Conservation (phyloP, 2,329 filamentous ascomycete genomes). For the Pestalotiopsis fici region DNA sequence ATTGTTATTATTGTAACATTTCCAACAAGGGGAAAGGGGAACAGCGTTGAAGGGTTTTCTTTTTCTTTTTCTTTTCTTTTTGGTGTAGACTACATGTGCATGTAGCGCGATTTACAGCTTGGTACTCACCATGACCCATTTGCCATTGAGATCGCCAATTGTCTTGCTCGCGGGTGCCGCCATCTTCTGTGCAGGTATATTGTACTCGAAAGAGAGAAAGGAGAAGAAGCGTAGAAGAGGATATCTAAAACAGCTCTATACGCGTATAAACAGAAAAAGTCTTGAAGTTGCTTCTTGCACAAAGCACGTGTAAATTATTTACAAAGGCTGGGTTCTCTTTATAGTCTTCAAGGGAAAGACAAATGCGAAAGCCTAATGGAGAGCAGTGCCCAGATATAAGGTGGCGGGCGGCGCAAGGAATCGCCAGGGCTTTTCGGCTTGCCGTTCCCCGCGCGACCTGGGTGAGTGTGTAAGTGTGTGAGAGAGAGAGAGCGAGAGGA, state of each 20-base stretch:
- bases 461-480: not conserved
- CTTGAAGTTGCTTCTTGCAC: not conserved
- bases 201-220: not conserved
- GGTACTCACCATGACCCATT: slow-evolving; percentile 65
- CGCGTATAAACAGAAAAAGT: not conserved
- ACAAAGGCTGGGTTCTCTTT: too few species aligned
- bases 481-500: not conserved
- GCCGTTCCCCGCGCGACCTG: not conserved
- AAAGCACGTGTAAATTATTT: not conserved
- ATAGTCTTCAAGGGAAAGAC: not conserved
- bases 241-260: not conserved
- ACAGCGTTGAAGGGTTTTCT: not conserved
- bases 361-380: not conserved
- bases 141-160: slow-evolving; percentile 67
- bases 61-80: too few species aligned
- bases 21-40: too few species aligned
- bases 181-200: slow-evolving; percentile 50
- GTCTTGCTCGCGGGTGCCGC: slow-evolving; percentile 70
- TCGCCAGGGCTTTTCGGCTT: not conserved
- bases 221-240: not conserved
- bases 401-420: not conserved
- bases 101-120: not conserved
- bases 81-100: slow-evolving; percentile 8
- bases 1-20: too few species aligned
- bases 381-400: not conserved